Evolutionary conservation across 768 basidiomycete genomes (phyloP).

Genomic region (Podaxis sp.): DNA sequence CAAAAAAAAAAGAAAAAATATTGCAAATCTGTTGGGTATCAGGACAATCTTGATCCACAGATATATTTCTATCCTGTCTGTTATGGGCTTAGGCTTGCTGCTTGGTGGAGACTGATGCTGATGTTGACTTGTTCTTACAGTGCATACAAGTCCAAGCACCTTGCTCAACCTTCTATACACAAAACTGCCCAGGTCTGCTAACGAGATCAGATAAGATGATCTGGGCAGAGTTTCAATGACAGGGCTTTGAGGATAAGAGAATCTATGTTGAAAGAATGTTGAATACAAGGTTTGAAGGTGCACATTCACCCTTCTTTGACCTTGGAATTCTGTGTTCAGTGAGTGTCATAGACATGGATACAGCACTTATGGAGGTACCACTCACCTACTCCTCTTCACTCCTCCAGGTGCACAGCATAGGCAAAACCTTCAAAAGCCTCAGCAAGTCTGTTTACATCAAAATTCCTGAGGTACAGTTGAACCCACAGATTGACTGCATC

Average conservation of each 20-base stretch:
- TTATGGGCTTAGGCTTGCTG: slow-evolving; percentile 88
- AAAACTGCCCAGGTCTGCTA: slow-evolving; percentile 54
- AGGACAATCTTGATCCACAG: slow-evolving; percentile 86
- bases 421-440: slow-evolving; percentile 83
- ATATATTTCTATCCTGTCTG: slow-evolving; percentile 90
- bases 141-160: slow-evolving; percentile 87
- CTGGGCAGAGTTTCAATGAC: slow-evolving; percentile 60
- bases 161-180: slow-evolving; percentile 73
- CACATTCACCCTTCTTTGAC: neutral
- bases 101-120: slow-evolving; percentile 41
- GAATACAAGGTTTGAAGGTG: slow-evolving; percentile 82
- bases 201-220: slow-evolving; percentile 74
- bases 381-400: neutral
- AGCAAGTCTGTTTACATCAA: slow-evolving; percentile 80
- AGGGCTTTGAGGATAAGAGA: slow-evolving; percentile 79
- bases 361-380: slow-evolving; percentile 84
- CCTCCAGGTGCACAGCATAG: slow-evolving; percentile 71
- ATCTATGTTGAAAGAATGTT: slow-evolving; percentile 79
- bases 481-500: slow-evolving; percentile 22
- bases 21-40: slow-evolving; percentile 83
- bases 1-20: too few relatives aligned
- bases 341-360: slow-evolving; percentile 69
- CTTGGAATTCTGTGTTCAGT: neutral
- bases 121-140: slow-evolving; percentile 34
- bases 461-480: slow-evolving; percentile 47